Base-by-base conservation (phyloP, 1,284 basidiomycete genomes). In the Trametes pubescens region DNA sequence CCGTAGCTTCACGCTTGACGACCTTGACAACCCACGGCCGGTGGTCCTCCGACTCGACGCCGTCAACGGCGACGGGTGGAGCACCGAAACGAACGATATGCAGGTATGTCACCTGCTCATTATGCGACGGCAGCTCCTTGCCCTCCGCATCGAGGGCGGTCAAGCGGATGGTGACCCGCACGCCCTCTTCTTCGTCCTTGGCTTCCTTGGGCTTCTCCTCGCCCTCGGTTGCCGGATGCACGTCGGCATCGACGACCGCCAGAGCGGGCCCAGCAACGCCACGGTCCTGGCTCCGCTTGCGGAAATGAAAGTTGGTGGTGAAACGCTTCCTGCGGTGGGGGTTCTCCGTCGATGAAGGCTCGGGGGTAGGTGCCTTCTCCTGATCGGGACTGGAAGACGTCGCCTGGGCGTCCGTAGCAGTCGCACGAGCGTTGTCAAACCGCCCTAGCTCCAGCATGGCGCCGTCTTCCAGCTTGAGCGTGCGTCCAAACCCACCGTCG, bases 21-120 rank as follows among this genome's bases (percentile, higher is more conserved):
- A 96, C 94, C 73, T 90, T 92, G 73, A 96, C 92, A 11, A 95
- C 88, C 94, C 94, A 96, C 60, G 92, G 83, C 80, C 89, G 71
- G 40, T 79, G 80, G 60, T 82, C 81, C 54, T 79, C 81, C 9
- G 76, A 77, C 34, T 72, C 59, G 10, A 66, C 58, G n/a, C 69
- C 69, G 14, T 72, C 66, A n/a, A 76, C 69, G 13, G 70, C 67
- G 13, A 70, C 34, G 2, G 77, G 71, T 4, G 78, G 65, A 8
- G 74, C 65, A 1, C 91, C 92, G 64, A 92, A 83, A 40, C 92
- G 84, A n/a, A 92, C 87, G 62, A 96, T 84, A 64, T 94, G 90
- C 51, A 96, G 82, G 74, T 95, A 95, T 0, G 94, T 96, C 29
- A 87, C 84, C 77, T 96, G 94, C 63, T 94, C 91, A 73, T 96